phyloP scores from a whole-genome alignment of 2,329 filamentous ascomycete species.

The Periconia sp. region DNA sequence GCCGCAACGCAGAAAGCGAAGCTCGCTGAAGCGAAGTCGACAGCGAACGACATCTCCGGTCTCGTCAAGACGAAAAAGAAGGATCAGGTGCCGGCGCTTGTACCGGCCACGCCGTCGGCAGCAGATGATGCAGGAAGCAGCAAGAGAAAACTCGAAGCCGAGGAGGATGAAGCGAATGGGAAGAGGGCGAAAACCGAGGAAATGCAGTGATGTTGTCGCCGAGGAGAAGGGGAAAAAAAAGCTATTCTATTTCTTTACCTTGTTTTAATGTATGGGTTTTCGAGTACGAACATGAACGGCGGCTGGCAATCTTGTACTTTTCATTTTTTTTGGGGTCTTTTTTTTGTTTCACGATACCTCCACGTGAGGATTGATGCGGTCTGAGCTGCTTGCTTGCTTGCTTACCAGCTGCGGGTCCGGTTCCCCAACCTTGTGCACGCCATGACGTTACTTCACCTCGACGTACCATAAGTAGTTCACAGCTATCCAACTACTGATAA shows the following conservation, averaged over 20 bases:
- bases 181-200: conserved; percentile 41
- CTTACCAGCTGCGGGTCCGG: no score
- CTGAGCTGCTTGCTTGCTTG: not conserved
- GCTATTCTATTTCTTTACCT: no score
- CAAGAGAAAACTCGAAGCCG: conserved; percentile 39
- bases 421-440: no score
- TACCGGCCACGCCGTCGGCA: conserved; percentile 3
- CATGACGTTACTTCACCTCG: no score
- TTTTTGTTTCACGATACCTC: not conserved
- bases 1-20: conserved; percentile 63
- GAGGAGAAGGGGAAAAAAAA: no score
- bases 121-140: conserved; percentile 13
- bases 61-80: conserved; percentile 72
- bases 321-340: not conserved
- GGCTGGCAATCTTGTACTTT: no score
- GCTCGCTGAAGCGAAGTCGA: conserved; percentile 72
- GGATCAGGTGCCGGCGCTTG: conserved; percentile 30
- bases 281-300: no score
- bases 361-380: no score
- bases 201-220: conserved; percentile 3
- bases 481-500: no score
- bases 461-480: no score
- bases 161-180: conserved; percentile 22
- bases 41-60: conserved; percentile 72
- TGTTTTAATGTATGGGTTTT: no score